Percentiles rank a stretch among this genome's conserved stretches.
Evolutionary conservation across 2,329 filamentous ascomycete species (phyloP).

Genomic region (Cladosporium sp.): DNA sequence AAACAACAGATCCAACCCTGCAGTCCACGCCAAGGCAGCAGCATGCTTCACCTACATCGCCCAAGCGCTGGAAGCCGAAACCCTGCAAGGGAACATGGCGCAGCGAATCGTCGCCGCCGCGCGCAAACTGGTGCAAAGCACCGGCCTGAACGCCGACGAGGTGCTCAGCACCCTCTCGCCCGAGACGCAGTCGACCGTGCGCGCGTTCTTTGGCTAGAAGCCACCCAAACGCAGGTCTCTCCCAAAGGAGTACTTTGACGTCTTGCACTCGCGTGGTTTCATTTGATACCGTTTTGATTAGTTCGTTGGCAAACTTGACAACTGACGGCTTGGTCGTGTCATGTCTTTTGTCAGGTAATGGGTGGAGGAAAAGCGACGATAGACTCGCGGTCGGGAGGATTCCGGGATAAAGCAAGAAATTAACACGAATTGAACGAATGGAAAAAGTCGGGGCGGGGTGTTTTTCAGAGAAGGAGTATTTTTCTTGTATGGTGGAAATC

Average conservation of each 20-base stretch:
- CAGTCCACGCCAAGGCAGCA: conserved; percentile 68
- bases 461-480: too few species aligned
- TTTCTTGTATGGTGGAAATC: too few species aligned
- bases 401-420: too few species aligned
- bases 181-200: conserved; percentile 66
- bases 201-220: conserved; percentile 33
- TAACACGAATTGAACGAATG: background rate
- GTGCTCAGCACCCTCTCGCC: conserved; percentile 70
- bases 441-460: background rate
- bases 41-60: conserved; percentile 82
- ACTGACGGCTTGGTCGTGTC: too few species aligned
- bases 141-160: conserved; percentile 70
- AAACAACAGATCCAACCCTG: conserved; percentile 69
- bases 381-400: too few species aligned
- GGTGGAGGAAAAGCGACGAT: too few species aligned
- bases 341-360: too few species aligned
- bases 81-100: conserved; percentile 78
- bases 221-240: too few species aligned
- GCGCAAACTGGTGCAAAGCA: conserved; percentile 69
- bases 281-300: too few species aligned
- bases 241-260: too few species aligned
- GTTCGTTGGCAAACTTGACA: too few species aligned
- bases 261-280: too few species aligned
- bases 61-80: conserved; percentile 85
- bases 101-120: conserved; percentile 70